These are phyloP conservation scores for Pugionium cornutum DNA, from an alignment of 345 rosid genomes.

Conservation along the genomic window DNA sequence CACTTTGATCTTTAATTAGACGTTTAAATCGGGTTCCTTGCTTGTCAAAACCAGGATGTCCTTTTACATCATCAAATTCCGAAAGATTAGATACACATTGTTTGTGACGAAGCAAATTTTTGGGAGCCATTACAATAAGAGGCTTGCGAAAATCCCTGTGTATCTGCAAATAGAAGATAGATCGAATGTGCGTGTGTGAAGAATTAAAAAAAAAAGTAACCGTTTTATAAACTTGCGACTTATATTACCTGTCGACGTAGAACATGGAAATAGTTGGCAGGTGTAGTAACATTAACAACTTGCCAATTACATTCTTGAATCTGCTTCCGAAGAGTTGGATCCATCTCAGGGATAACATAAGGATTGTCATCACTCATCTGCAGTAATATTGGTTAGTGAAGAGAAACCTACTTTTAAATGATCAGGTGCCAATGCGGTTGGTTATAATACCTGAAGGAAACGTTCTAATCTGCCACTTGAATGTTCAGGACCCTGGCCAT, in stretches of 20 bases:
- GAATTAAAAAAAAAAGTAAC: neutral
- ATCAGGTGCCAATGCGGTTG: too few relatives aligned
- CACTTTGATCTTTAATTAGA: conserved; percentile 80
- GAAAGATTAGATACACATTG: conserved; percentile 82
- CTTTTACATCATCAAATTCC: conserved; percentile 89
- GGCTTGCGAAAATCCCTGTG: conserved; percentile 96
- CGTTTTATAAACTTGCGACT: neutral
- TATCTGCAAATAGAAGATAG: conserved; percentile 48
- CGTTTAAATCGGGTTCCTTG: conserved; percentile 96
- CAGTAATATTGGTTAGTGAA: neutral
- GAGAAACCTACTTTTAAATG: neutral
- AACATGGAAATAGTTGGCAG: conserved; percentile 85
- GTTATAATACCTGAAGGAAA: conserved; percentile 60
- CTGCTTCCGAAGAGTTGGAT: conserved; percentile 66
- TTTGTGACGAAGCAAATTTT: conserved; percentile 86
- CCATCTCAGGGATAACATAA: conserved; percentile 77
- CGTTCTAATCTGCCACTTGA: conserved; percentile 77
- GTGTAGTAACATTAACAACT: conserved; percentile 83
- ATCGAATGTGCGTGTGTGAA: conserved; percentile 2
- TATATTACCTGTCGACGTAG: conserved; percentile 68
- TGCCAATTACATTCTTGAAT: conserved; percentile 88
- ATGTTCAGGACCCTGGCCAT: conserved; percentile 91
- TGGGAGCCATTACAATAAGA: conserved; percentile 82
- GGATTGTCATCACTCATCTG: conserved; percentile 91
- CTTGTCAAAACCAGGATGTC: conserved; percentile 89